phyloP scores from a whole-genome alignment of 768 basidiomycete species.

The Tulasnella sp. region DNA sequence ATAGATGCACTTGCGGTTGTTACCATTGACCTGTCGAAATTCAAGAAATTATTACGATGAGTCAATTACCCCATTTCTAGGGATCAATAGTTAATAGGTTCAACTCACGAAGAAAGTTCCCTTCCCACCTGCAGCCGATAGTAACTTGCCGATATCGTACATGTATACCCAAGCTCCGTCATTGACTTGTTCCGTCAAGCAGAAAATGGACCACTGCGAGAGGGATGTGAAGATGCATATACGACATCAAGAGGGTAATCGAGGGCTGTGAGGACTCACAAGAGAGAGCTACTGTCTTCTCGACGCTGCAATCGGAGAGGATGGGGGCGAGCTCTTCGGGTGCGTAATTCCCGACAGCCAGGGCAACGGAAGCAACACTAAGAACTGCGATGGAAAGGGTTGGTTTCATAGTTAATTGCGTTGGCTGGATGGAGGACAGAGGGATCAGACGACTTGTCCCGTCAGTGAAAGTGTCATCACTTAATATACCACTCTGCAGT shows the following conservation, averaged over 20 bases:
- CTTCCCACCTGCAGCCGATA: conserved; percentile 10
- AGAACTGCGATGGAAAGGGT: not conserved
- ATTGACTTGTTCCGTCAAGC: conserved; percentile 19
- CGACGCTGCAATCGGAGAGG: conserved; percentile 9
- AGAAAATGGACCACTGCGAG: not conserved
- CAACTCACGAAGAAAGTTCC: conserved; percentile 21
- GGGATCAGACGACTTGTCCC: too few relatives aligned
- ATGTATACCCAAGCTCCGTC: conserved; percentile 20
- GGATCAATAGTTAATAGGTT: not conserved
- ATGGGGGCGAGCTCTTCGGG: conserved; percentile 4
- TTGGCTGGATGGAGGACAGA: too few relatives aligned
- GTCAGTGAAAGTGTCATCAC: too few relatives aligned
- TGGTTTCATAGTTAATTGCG: not conserved
- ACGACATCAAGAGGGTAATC: not conserved
- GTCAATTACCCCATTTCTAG: not conserved
- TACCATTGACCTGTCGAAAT: conserved; percentile 10
- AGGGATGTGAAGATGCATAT: not conserved
- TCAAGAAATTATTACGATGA: not conserved
- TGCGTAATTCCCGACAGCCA: not conserved
- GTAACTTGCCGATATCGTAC: conserved; percentile 14
- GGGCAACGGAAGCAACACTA: not conserved
- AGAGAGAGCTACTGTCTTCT: conserved; percentile 12
- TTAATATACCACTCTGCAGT: too few relatives aligned
- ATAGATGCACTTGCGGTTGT: conserved; percentile 18
- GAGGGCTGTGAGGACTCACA: not conserved